These are phyloP conservation scores for Monascus ruber DNA, from an alignment of 2,329 filamentous ascomycete genomes.

Conservation along the genomic window DNA sequence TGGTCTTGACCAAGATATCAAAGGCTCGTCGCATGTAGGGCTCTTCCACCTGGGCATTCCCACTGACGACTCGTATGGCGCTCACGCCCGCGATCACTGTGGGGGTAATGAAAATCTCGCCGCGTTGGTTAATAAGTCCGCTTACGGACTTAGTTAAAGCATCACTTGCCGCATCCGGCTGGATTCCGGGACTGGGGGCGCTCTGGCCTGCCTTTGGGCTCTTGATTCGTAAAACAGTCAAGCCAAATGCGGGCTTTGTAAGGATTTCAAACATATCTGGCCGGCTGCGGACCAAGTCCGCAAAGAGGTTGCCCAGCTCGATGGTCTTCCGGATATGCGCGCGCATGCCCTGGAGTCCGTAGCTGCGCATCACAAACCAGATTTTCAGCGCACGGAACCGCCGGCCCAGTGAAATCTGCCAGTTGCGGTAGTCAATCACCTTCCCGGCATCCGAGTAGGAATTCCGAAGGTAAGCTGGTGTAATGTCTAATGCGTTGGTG, in stretches of 20 bases:
- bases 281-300: slow-evolving; percentile 45
- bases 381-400: slow-evolving; percentile 84
- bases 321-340: slow-evolving; percentile 62
- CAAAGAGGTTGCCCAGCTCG: slow-evolving; percentile 58
- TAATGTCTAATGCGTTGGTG: slow-evolving; percentile 67
- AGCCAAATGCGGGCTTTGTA: slow-evolving; percentile 61
- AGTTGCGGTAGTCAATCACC: slow-evolving; percentile 92
- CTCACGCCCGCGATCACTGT: slow-evolving; percentile 62
- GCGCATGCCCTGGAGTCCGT: slow-evolving; percentile 65
- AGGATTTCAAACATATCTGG: slow-evolving; percentile 65
- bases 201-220: slow-evolving; percentile 22
- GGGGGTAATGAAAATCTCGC: slow-evolving; percentile 73
- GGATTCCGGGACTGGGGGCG: slow-evolving; percentile 19
- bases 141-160: slow-evolving; percentile 62
- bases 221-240: slow-evolving; percentile 63
- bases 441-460: slow-evolving; percentile 66
- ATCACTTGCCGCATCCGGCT: slow-evolving; percentile 48
- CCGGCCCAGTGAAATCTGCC: slow-evolving; percentile 87
- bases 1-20: slow-evolving; percentile 55
- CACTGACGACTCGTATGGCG: slow-evolving; percentile 71
- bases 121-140: slow-evolving; percentile 59
- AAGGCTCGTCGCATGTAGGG: slow-evolving; percentile 63
- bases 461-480: slow-evolving; percentile 73
- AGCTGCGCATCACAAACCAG: slow-evolving; percentile 84
- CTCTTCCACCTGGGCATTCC: slow-evolving; percentile 57